Conservation (phyloP, 2,329 filamentous ascomycete species). For the Cryoendolithus antarcticus region DNA sequence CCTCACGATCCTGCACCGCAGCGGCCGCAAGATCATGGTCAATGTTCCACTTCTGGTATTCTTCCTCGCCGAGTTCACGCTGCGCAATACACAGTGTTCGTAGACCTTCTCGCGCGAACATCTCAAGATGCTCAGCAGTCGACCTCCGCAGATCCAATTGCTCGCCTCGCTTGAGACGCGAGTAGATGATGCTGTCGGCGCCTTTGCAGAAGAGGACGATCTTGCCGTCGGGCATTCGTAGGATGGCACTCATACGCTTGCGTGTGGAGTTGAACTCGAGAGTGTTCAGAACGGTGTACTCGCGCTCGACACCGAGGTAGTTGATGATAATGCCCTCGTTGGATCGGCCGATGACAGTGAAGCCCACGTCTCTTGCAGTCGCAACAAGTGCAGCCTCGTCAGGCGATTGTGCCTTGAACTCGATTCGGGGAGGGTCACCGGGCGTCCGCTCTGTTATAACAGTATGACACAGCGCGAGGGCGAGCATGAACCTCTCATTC, state of each 20-base stretch:
- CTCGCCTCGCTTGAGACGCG: constrained; percentile 70
- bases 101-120: constrained; percentile 91
- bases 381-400: constrained; percentile 91
- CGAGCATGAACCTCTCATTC: constrained; percentile 86
- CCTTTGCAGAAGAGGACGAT: constrained; percentile 96
- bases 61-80: constrained; percentile 63
- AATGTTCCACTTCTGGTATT: constrained; percentile 74
- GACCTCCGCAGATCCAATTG: constrained; percentile 70
- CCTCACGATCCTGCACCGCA: constrained; percentile 73
- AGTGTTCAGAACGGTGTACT: constrained; percentile 81
- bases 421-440: constrained; percentile 79
- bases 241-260: constrained; percentile 96
- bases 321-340: constrained; percentile 76
- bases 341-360: constrained; percentile 73
- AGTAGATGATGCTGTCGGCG: constrained; percentile 94
- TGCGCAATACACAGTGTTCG: constrained; percentile 90
- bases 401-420: constrained; percentile 94
- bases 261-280: constrained; percentile 95
- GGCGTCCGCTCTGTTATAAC: constrained; percentile 84
- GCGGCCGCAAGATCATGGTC: constrained; percentile 80
- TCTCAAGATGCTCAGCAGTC: constrained; percentile 89
- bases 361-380: constrained; percentile 92
- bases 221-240: constrained; percentile 80
- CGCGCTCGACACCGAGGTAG: constrained; percentile 70
- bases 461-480: constrained; percentile 84